These are phyloP conservation scores for Epichloe sp. DNA, from an alignment of 2,329 filamentous ascomycete species.

Conservation along the genomic window DNA sequence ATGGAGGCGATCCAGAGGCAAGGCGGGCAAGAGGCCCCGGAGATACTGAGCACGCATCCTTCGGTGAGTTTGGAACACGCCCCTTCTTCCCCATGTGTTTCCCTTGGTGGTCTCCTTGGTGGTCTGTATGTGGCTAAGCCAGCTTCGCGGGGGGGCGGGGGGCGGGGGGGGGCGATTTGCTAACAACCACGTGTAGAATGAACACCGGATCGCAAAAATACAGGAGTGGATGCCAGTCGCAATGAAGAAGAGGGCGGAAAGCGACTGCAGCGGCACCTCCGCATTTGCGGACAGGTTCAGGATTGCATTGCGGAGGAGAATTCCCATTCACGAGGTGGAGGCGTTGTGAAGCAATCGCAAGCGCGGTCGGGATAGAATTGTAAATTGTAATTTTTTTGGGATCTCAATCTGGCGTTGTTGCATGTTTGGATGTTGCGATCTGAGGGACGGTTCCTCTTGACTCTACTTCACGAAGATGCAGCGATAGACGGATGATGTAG, in stretches of 20 bases:
- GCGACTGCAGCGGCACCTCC: slow-evolving; percentile 39
- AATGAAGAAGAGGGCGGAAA: slow-evolving; percentile 37
- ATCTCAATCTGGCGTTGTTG: too few species aligned
- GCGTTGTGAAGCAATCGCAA: not conserved
- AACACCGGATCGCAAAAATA: slow-evolving; percentile 52
- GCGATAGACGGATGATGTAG: too few species aligned
- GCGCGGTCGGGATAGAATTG: too few species aligned
- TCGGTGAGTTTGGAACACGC: slow-evolving; percentile 35
- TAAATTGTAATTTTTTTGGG: too few species aligned
- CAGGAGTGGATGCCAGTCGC: slow-evolving; percentile 47
- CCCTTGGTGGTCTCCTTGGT: too few species aligned
- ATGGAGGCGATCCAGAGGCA: slow-evolving; percentile 41
- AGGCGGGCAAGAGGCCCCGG: slow-evolving; percentile 40
- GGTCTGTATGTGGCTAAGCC: too few species aligned
- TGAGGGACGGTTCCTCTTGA: too few species aligned
- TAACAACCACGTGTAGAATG: slow-evolving; percentile 28
- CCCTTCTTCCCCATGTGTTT: too few species aligned
- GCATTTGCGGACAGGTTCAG: slow-evolving; percentile 41
- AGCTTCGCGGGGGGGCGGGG: not conserved
- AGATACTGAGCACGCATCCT: slow-evolving; percentile 67
- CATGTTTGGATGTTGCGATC: too few species aligned
- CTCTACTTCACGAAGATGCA: too few species aligned
- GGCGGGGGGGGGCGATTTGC: not conserved
- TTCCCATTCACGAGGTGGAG: slow-evolving; percentile 5
- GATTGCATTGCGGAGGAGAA: slow-evolving; percentile 28